A percentile compares a stretch with the other conserved stretches of the same genome.
Conservation (phyloP, 371 early-diverging fungal species). For the Mortierella sp. region DNA sequence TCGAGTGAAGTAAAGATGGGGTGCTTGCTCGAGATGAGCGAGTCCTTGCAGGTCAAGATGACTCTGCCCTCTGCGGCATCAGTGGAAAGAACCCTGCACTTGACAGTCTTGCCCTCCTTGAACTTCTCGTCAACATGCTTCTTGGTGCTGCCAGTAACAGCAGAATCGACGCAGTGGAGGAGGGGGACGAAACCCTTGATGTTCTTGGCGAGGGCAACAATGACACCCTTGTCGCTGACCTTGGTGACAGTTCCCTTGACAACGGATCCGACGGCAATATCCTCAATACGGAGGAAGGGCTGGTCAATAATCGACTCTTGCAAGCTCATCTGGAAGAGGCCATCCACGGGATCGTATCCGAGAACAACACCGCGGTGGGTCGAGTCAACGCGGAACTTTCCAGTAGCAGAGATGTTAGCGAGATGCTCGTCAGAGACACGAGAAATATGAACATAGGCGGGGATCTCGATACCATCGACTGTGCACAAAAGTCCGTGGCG, state of each 20-base stretch:
- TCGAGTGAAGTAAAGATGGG: constrained; percentile 74
- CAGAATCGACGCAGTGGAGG: constrained; percentile 83
- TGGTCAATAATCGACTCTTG: constrained; percentile 79
- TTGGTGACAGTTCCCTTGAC: constrained; percentile 71
- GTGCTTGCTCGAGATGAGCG: constrained; percentile 79
- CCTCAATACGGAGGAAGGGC: constrained; percentile 75
- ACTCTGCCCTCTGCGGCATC: constrained; percentile 69
- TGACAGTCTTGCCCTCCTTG: constrained; percentile 76
- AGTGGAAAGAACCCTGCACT: constrained; percentile 79
- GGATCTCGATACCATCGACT: constrained; percentile 63
- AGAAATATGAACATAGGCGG: constrained; percentile 76
- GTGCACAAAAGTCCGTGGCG: constrained; percentile 69
- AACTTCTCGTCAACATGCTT: constrained; percentile 67
- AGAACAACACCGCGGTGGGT: constrained; percentile 84
- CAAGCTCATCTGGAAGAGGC: constrained; percentile 76
- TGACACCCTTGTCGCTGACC: constrained; percentile 70
- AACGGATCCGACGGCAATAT: constrained; percentile 78
- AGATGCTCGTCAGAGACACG: constrained; percentile 79
- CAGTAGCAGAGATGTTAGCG: constrained; percentile 63
- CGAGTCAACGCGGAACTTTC: constrained; percentile 74
- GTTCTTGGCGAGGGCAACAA: constrained; percentile 72
- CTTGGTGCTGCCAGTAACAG: constrained; percentile 80
- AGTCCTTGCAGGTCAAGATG: constrained; percentile 83
- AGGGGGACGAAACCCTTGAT: constrained; percentile 82
- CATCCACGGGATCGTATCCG: constrained; percentile 83